These are phyloP conservation scores for Phytophthora tentaculata DNA, from an alignment of 352 stramenopile species.

Conservation along the genomic window DNA sequence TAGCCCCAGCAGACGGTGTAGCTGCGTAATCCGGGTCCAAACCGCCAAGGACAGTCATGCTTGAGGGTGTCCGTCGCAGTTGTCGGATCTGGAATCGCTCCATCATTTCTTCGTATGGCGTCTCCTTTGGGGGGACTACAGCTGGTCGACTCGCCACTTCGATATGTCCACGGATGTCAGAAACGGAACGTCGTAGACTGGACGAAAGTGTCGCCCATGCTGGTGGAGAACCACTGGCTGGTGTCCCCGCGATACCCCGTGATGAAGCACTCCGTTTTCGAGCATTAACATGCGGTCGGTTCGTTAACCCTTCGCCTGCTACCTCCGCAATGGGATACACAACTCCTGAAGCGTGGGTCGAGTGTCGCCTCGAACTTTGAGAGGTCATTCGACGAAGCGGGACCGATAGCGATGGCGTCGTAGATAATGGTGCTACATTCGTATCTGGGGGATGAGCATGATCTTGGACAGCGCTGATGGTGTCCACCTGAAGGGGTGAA, in stretches of 20 bases:
- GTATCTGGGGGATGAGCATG: not conserved
- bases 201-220: conserved; percentile 16
- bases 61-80: conserved; percentile 28
- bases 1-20: not conserved
- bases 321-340: conserved; percentile 18
- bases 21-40: conserved; percentile 15
- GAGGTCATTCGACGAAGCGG: not conserved
- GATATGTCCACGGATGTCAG: conserved; percentile 17
- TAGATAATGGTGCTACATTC: not conserved
- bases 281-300: not conserved
- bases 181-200: conserved; percentile 20
- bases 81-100: conserved; percentile 55
- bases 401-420: no score
- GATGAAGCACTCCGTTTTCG: conserved; percentile 24
- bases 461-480: not conserved
- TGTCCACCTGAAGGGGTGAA: not conserved
- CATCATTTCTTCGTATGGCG: conserved; percentile 59
- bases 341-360: conserved; percentile 1
- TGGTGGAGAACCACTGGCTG: not conserved
- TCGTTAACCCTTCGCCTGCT: conserved; percentile 1
- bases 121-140: conserved; percentile 8
- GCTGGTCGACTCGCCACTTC: not conserved
- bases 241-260: conserved; percentile 15
- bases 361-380: conserved; percentile 15
- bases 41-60: not conserved